Base-by-base conservation (phyloP, 2,329 filamentous ascomycete genomes). In the Alternaria metachromatica region DNA sequence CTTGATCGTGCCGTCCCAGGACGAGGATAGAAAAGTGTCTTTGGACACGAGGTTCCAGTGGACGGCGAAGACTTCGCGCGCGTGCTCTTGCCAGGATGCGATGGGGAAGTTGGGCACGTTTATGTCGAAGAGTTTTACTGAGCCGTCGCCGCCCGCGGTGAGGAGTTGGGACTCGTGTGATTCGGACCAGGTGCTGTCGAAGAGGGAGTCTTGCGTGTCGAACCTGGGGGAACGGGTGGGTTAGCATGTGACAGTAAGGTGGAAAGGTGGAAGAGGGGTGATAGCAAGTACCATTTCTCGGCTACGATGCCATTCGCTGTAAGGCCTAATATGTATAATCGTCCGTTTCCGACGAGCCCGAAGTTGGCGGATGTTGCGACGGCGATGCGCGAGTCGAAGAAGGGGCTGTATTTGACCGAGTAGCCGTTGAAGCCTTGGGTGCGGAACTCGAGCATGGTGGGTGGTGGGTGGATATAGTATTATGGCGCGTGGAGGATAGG, bases 331-430 rank as follows among this genome's bases (percentile, higher is more conserved):
- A 95, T 89, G 77, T 92, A 98, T 1, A 98, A 83, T 46, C 94
- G 89, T 11, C 96, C 96, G 84, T 99, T 99, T 51, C 96, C 96
- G 37, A 99, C 95, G 43, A 99, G 92, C 43, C 96, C 96, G 82
- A 96, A 99, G 84, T 99, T 98, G 68, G 95, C 89, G n/a, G 94
- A 92, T 2, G 92, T 87, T 28, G 93, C 92, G 73, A 97, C 94
- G 61, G 95, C 95, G 68, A 99, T 89, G 67, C 94, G 90, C 70
- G 92, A 96, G 84, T 98, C 96, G 84, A 96, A 97, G 84, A 97
- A 99, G 7, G 96, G 96, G 60, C 95, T 98, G 86, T 98, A 99
- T 83, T 97, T 97, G 81, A 97, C 94, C 72, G 92, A 93, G 83
- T 97, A 97, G 75, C 94, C 94, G 81, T 98, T 97, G 87, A 89